Evolutionary conservation across 495 filamentous ascomycete genomes (phyloP), one percentile per base, ranked within the genome.

Genomic region (Lophium mytilinum): DNA sequence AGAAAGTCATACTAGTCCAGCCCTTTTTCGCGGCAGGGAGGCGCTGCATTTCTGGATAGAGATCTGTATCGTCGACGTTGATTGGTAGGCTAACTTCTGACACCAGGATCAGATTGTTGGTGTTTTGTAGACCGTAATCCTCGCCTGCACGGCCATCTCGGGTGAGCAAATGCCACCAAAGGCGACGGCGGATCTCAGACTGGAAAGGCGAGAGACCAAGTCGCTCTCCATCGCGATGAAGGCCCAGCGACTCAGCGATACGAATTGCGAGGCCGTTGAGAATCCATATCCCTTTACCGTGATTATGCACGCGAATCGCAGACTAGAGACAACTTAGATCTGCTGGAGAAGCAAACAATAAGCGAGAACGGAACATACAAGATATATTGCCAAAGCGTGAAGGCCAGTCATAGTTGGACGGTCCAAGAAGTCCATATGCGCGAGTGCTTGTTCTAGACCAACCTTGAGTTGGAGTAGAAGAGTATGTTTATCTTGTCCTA

Each of bases 111-210:
- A 49, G 45, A 14, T 24, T 49, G 19, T n/a, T 12, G 11, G 17
- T 49, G 18, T 18, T n/a, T 24, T 49, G 15, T 24, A 49, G 30
- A 4, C 45, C 45, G 19, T 49, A 24, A 9, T 49, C 45, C 45
- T 49, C 45, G 12, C 45, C 45, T 49, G 45, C 3, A 21, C 50
- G 77, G 73, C 50, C 73, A 53, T 89, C 86, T 60, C 86, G 79
- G 54, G 85, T 76, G 60, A 86, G 72, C 36, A 88, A 85, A 57
- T 84, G 81, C 84, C 83, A 89, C 85, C 85, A 89, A 37, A 87
- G 68, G 0, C 85, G 75, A 51, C 85, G 76, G 15, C 85, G 76
- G 66, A 85, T 83, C 61, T 89, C 85, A 14, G 83, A 79, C 61
- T 87, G 83, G 53, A 81, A 80, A 2, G 83, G 77, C 4, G 76